Evolutionary conservation across 169 alveolate species (phyloP).

Genomic region (Cryptosporidium tyzzeri): DNA sequence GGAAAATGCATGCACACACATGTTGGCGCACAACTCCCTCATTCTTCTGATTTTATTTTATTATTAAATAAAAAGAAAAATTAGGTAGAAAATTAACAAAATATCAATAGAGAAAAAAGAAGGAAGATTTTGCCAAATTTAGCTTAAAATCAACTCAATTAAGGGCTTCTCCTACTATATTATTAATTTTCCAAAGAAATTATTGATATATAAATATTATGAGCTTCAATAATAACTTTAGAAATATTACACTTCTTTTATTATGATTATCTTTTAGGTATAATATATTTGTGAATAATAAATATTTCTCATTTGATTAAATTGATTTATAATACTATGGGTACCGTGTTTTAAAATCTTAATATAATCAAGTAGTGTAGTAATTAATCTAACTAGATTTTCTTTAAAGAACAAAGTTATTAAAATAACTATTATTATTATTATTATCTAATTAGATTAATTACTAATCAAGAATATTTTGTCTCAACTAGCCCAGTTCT

Average conservation of each 20-base stretch:
- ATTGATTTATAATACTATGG: too few relatives aligned
- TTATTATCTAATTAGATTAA: too few relatives aligned
- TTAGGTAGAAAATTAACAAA: not conserved
- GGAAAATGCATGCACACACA: slow-evolving; percentile 14
- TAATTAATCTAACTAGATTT: too few relatives aligned
- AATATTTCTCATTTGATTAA: too few relatives aligned
- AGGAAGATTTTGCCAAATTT: not conserved
- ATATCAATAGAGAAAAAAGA: not conserved
- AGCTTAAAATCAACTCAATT: not conserved
- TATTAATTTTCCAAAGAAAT: not conserved
- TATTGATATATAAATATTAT: not conserved
- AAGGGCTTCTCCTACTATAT: not conserved
- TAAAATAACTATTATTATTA: too few relatives aligned
- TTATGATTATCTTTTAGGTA: not conserved
- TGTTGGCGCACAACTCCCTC: not conserved
- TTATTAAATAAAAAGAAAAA: too few relatives aligned
- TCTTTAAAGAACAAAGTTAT: too few relatives aligned
- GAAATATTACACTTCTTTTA: not conserved
- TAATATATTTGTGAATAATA: too few relatives aligned
- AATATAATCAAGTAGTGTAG: too few relatives aligned
- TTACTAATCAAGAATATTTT: too few relatives aligned
- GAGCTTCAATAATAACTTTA: not conserved
- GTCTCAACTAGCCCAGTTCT: slow-evolving; percentile 52
- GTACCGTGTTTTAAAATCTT: not conserved
- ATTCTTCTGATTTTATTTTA: not conserved